These are phyloP conservation scores for Omphalea diandra DNA, from an alignment of 441 rosid genomes.

Conservation along the genomic window DNA sequence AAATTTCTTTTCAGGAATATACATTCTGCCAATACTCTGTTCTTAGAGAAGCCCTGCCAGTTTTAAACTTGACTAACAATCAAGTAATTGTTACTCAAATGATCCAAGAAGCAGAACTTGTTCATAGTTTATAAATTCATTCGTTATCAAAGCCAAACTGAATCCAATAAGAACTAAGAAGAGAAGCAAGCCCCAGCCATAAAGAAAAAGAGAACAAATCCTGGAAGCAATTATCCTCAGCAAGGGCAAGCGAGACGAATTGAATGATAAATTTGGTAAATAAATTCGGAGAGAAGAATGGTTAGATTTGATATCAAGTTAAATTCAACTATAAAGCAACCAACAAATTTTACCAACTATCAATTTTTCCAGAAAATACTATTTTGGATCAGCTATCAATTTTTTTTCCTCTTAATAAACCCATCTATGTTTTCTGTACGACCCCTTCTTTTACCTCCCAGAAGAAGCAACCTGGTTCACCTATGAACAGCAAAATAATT, in stretches of 20 bases:
- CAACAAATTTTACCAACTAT: conserved; percentile 16
- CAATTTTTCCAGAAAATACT: conserved; percentile 22
- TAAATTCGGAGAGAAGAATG: not conserved
- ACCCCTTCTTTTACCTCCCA: conserved; percentile 14
- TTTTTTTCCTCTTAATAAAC: not conserved
- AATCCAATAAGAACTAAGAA: not conserved
- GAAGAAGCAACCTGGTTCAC: conserved; percentile 16
- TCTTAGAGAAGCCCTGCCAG: no score
- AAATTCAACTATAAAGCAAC: conserved; percentile 9
- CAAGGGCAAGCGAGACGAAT: not conserved
- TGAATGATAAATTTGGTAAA: not conserved
- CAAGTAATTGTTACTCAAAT: not conserved
- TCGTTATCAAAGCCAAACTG: not conserved
- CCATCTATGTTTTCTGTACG: conserved; percentile 22
- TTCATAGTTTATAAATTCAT: not conserved
- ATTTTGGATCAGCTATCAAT: conserved; percentile 8
- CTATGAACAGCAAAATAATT: conserved; percentile 19
- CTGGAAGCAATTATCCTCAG: not conserved
- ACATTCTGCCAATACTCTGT: no score
- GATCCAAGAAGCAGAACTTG: not conserved
- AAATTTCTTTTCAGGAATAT: no score
- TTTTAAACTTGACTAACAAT: no score
- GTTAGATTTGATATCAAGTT: not conserved
- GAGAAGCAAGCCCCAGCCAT: conserved; percentile 7
- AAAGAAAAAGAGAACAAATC: not conserved